These are phyloP conservation scores for Gigaspora rosea DNA, from an alignment of 192 early-diverging fungal genomes.

Conservation along the genomic window DNA sequence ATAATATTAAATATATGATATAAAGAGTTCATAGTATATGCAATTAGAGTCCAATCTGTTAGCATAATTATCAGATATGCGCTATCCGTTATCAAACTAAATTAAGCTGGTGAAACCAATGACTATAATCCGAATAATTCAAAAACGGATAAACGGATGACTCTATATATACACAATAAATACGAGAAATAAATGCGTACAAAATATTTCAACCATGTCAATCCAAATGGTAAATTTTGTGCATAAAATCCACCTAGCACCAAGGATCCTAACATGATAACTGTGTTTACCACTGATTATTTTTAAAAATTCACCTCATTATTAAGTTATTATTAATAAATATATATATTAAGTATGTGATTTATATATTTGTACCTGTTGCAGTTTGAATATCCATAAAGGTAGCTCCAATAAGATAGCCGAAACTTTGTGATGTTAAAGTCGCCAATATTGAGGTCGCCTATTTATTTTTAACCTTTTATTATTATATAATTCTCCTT, in stretches of 20 bases:
- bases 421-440: slow-evolving; percentile 12
- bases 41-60: no score
- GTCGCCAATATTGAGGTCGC: neutral
- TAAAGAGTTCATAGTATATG: no score
- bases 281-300: neutral
- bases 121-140: no score
- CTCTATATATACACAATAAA: no score
- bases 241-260: slow-evolving; percentile 25
- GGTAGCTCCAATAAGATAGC: slow-evolving; percentile 23
- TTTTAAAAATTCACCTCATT: neutral
- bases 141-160: no score
- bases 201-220: slow-evolving; percentile 2
- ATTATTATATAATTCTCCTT: neutral
- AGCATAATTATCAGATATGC: no score
- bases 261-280: slow-evolving; percentile 25
- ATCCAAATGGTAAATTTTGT: neutral
- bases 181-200: neutral
- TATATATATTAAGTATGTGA: neutral
- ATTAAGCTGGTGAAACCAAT: no score
- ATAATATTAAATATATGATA: no score
- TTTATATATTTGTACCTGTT: neutral
- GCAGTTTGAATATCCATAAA: slow-evolving; percentile 8
- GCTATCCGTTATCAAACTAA: no score
- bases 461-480: neutral
- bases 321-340: neutral